Evolutionary conservation across 352 stramenopile species (phyloP).

Genomic region (Globisporangium solare): DNA sequence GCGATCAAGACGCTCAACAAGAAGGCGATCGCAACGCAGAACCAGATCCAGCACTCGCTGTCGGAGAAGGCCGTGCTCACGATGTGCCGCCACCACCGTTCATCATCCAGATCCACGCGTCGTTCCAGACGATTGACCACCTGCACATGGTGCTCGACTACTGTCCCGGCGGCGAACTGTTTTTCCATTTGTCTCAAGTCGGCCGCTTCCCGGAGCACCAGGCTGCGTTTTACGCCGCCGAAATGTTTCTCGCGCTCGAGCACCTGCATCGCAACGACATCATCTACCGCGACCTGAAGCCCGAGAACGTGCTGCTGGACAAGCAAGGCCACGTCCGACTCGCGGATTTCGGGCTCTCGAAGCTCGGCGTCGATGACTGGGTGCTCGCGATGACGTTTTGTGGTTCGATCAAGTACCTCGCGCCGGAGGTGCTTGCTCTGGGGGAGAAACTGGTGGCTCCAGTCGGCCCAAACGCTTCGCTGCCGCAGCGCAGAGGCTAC

Average conservation of each 20-base stretch:
- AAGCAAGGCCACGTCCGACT: conserved; percentile 83
- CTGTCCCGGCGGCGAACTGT: conserved; percentile 73
- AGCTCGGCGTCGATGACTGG: conserved; percentile 59
- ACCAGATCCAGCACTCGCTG: conserved; percentile 84
- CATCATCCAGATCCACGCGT: conserved; percentile 86
- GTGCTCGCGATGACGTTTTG: conserved; percentile 77
- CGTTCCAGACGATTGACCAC: conserved; percentile 85
- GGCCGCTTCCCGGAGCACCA: conserved; percentile 75
- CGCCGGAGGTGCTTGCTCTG: conserved; percentile 67
- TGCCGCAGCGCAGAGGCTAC: conserved; percentile 42
- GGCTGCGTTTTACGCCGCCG: conserved; percentile 83
- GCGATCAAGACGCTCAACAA: conserved; percentile 86
- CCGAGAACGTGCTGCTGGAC: conserved; percentile 89
- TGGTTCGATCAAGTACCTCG: conserved; percentile 86
- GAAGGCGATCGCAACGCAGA: conserved; percentile 64
- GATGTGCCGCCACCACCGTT: conserved; percentile 88
- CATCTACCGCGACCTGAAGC: conserved; percentile 89
- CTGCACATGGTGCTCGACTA: conserved; percentile 74
- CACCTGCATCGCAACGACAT: conserved; percentile 69
- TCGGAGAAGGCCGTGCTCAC: conserved; percentile 85
- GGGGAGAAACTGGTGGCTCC: conserved; percentile 19
- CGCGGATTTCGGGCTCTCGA: conserved; percentile 89
- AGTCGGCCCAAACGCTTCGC: background rate
- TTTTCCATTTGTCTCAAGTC: conserved; percentile 79
- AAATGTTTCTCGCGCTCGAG: conserved; percentile 82